These are phyloP conservation scores for Trichoderma sp. DNA, from an alignment of 2,329 filamentous ascomycete species.

Conservation along the genomic window DNA sequence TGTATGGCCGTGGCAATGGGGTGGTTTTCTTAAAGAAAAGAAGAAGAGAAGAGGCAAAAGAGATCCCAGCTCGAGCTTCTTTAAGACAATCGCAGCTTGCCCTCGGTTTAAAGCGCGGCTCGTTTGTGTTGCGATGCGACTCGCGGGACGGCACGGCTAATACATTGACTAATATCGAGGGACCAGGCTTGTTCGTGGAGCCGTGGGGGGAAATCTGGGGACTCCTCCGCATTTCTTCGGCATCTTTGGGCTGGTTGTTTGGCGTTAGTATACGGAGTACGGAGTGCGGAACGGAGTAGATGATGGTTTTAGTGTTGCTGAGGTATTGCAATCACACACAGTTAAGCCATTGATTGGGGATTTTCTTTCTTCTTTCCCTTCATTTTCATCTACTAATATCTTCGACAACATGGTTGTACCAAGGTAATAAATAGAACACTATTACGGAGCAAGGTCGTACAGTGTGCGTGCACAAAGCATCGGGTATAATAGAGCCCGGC, in stretches of 20 bases:
- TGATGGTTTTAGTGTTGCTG: too few species aligned
- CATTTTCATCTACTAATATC: background rate
- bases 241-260: background rate
- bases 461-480: background rate
- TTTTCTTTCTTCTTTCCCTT: background rate
- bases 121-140: background rate
- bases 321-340: too few species aligned
- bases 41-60: background rate
- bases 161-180: background rate
- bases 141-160: slow-evolving; percentile 17
- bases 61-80: background rate
- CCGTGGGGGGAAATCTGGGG: slow-evolving; percentile 13
- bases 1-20: background rate
- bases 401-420: background rate
- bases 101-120: slow-evolving; percentile 13
- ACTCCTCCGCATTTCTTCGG: slow-evolving; percentile 9
- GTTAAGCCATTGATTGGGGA: background rate
- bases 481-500: background rate
- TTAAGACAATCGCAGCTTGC: background rate
- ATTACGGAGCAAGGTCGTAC: background rate
- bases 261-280: background rate
- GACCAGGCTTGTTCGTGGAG: background rate
- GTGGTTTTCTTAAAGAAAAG: background rate
- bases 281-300: background rate
- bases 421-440: background rate